Percentiles rank a stretch among this genome's conserved stretches.
Conservation (phyloP, 257 asterid genomes). For the Primulina eburnea region DNA sequence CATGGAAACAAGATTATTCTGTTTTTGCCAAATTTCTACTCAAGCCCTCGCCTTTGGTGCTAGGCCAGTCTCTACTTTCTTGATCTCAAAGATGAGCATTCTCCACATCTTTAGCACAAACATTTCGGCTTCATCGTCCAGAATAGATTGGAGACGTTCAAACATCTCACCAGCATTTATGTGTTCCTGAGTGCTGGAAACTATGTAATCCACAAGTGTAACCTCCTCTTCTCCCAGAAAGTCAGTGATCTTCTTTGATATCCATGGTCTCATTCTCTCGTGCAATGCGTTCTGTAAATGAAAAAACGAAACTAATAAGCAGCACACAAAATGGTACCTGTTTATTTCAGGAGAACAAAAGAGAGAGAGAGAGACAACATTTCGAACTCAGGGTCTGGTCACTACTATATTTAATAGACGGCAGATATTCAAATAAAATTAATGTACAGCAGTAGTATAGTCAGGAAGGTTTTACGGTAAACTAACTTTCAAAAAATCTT, state of each 20-base stretch:
- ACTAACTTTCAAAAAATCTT: neutral
- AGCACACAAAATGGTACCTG: neutral
- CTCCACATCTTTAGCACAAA: conserved; percentile 99
- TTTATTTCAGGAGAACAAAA: neutral
- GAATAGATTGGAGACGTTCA: conserved; percentile 78
- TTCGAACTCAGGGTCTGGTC: neutral
- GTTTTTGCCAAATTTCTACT: conserved; percentile 14
- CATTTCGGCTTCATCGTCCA: conserved; percentile 99
- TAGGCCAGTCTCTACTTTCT: conserved; percentile 86
- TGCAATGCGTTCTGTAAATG: conserved; percentile 67
- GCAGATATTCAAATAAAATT: too few species aligned
- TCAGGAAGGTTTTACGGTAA: neutral
- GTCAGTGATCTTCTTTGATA: conserved; percentile 87
- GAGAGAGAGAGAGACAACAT: neutral
- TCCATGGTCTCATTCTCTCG: conserved; percentile 90
- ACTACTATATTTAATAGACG: neutral
- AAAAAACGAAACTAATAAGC: neutral
- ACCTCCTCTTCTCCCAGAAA: conserved; percentile 95
- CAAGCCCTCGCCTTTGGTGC: conserved; percentile 55
- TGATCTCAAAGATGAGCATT: conserved; percentile 97
- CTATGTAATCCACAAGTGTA: conserved; percentile 81
- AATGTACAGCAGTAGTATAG: neutral
- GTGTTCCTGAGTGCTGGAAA: conserved; percentile 90
- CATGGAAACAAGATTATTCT: conserved; percentile 7
- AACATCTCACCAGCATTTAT: conserved; percentile 89